Percentiles rank a stretch among this genome's conserved stretches.
Conservation (phyloP, 2,329 filamentous ascomycete species). For the Colletotrichum tofieldiae region DNA sequence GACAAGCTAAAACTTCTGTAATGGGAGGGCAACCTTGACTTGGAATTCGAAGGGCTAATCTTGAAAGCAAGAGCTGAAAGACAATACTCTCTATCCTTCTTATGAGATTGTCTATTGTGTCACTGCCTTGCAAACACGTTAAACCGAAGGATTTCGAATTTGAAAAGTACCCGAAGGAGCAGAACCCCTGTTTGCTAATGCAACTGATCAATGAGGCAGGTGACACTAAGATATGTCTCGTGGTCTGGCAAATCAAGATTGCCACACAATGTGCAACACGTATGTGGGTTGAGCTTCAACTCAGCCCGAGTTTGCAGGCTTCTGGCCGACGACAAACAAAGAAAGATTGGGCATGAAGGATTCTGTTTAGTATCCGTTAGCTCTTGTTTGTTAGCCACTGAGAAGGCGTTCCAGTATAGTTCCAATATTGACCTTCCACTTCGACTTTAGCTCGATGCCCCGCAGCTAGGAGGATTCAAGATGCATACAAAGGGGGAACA, state of each 20-base stretch:
- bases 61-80: too few relatives aligned
- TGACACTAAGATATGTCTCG: conserved; percentile 9
- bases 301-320: too few relatives aligned
- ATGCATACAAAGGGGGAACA: neutral
- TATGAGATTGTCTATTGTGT: neutral
- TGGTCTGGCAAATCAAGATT: conserved; percentile 11
- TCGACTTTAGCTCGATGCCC: conserved; percentile 27
- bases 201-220: conserved; percentile 33
- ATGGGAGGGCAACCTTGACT: too few relatives aligned
- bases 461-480: conserved; percentile 24
- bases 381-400: neutral
- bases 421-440: conserved; percentile 23
- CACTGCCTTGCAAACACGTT: neutral
- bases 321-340: neutral
- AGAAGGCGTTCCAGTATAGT: too few relatives aligned
- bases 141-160: neutral
- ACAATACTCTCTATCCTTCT: neutral
- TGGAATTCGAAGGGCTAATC: neutral
- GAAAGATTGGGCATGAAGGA: conserved; percentile 7
- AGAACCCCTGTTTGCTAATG: conserved; percentile 13
- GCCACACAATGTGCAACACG: neutral
- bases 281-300: neutral
- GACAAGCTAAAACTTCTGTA: neutral
- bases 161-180: conserved; percentile 2
- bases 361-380: neutral